These are phyloP conservation scores for Tillandsia fasciculata DNA, from an alignment of 176 grass and related monocot species.

Conservation along the genomic window DNA sequence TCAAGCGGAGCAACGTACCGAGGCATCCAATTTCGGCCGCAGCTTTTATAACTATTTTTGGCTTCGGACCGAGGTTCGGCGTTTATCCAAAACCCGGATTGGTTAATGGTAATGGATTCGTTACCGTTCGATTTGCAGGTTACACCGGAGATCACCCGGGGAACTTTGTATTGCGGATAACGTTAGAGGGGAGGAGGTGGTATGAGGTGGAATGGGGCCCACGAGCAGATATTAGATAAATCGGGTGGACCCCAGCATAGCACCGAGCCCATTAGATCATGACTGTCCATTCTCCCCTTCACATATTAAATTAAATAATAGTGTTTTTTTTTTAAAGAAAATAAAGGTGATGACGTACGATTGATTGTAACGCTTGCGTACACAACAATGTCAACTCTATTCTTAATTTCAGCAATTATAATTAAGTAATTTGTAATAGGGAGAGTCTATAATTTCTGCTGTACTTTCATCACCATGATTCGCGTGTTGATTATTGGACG, in stretches of 20 bases:
- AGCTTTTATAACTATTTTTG: slow-evolving; percentile 15
- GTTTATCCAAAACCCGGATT: slow-evolving; percentile 18
- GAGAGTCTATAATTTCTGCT: no score
- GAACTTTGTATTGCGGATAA: background rate
- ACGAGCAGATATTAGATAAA: background rate
- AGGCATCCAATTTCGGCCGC: slow-evolving; percentile 6
- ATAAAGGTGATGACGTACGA: slow-evolving; percentile 11
- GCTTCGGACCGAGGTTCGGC: slow-evolving; percentile 15
- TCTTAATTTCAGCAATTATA: background rate
- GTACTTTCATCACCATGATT: no score
- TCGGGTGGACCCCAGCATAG: no score
- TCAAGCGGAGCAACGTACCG: slow-evolving; percentile 12
- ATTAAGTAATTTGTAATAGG: background rate
- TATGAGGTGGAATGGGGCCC: background rate
- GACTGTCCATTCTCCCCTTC: no score
- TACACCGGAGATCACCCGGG: no score
- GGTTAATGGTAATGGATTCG: background rate
- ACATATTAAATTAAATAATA: background rate
- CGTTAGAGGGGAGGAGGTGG: background rate
- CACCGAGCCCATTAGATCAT: no score
- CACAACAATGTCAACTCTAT: slow-evolving; percentile 1
- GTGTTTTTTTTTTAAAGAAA: no score
- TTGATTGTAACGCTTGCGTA: slow-evolving; percentile 16
- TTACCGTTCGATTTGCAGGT: slow-evolving; percentile 7
- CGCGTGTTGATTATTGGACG: no score